phyloP scores from a whole-genome alignment of 108 stramenopile species.

The Fistulifera pelliculosa region DNA sequence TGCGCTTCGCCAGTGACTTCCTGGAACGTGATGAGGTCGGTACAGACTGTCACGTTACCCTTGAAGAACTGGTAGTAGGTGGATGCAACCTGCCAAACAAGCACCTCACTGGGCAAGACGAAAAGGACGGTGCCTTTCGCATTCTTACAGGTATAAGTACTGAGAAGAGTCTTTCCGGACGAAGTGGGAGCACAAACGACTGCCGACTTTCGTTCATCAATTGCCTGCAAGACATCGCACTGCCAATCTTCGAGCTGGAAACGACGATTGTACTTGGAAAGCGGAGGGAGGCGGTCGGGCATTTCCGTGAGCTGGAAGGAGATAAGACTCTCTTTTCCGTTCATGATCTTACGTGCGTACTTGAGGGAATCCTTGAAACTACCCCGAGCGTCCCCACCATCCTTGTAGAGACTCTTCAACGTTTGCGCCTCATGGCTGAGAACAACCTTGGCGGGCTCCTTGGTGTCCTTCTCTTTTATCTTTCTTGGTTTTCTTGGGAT shows the following conservation, averaged over 20 bases:
- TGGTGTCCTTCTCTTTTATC: conserved; percentile 61
- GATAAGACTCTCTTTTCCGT: conserved; percentile 73
- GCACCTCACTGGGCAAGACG: conserved; percentile 96
- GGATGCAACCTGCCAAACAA: conserved; percentile 99
- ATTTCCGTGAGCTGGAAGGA: conserved; percentile 95
- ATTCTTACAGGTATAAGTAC: conserved; percentile 94
- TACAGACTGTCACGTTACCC: conserved; percentile 91
- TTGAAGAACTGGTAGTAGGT: conserved; percentile 95
- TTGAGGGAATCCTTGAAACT: conserved; percentile 89
- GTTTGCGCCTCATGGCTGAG: conserved; percentile 56
- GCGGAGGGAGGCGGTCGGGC: conserved; percentile 95
- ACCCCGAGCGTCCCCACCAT: conserved; percentile 69
- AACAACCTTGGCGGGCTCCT: conserved; percentile 48
- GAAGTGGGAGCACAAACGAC: conserved; percentile 98
- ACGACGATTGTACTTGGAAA: conserved; percentile 90
- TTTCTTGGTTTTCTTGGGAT: conserved; percentile 61
- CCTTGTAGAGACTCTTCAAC: conserved; percentile 74
- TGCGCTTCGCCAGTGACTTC: conserved; percentile 84
- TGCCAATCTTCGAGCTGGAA: conserved; percentile 96
- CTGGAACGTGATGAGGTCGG: conserved; percentile 85
- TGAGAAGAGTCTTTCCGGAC: conserved; percentile 97
- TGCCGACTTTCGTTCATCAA: conserved; percentile 86
- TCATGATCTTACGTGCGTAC: conserved; percentile 87
- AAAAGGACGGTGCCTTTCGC: conserved; percentile 88
- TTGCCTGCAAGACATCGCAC: conserved; percentile 86